Conservation (phyloP, 768 basidiomycete genomes). For the Mycena maculata region DNA sequence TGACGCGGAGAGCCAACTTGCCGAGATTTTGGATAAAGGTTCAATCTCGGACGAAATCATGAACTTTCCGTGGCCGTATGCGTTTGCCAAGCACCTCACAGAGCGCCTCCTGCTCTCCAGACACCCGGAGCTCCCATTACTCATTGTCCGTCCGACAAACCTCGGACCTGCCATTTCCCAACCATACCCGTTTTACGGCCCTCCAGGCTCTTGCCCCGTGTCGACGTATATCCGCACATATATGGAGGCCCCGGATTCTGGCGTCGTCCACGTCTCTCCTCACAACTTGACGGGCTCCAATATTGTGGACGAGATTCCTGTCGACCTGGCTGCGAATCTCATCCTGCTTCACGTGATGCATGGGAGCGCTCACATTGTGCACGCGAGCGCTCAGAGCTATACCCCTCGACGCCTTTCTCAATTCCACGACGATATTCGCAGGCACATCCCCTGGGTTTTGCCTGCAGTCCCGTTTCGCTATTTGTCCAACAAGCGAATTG, state of each 20-base stretch:
- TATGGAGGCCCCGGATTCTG: background rate
- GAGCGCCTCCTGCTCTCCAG: background rate
- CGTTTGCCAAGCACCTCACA: conserved; percentile 9
- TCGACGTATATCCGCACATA: too few species aligned
- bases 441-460: background rate
- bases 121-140: background rate
- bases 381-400: too few species aligned
- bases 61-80: conserved; percentile 1
- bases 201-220: background rate
- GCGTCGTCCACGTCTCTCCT: conserved; percentile 4
- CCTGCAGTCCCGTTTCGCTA: background rate
- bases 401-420: background rate
- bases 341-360: conserved; percentile 15
- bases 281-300: background rate
- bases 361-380: background rate
- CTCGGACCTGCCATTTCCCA: conserved; percentile 11
- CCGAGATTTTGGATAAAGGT: conserved; percentile 13
- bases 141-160: conserved; percentile 9
- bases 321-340: conserved; percentile 12
- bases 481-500: background rate
- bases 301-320: conserved; percentile 26
- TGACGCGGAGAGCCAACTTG: conserved; percentile 5
- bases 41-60: background rate
- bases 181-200: conserved; percentile 12
- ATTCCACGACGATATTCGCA: background rate